Conservation (phyloP, 2,329 filamentous ascomycete genomes). For the Fusarium anthophilum region DNA sequence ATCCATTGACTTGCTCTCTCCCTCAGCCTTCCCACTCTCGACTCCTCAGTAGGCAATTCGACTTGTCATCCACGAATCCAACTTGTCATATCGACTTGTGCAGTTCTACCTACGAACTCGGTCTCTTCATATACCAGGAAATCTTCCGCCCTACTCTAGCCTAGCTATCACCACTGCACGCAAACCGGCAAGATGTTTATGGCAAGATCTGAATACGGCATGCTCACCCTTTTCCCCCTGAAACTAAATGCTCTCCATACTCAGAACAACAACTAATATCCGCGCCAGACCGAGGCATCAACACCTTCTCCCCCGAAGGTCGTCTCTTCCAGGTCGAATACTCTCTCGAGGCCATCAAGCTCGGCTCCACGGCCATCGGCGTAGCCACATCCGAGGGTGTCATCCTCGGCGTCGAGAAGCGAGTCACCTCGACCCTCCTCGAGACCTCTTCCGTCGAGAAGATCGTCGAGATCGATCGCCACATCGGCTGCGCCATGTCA, state of each 20-base stretch:
- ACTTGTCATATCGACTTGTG: neutral
- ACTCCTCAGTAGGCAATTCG: neutral
- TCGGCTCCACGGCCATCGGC: slow-evolving; percentile 97
- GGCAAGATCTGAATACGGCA: slow-evolving; percentile 99
- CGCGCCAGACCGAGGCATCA: slow-evolving; percentile 89
- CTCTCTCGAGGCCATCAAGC: slow-evolving; percentile 99
- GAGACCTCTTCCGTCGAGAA: slow-evolving; percentile 99
- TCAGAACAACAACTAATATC: slow-evolving; percentile 30
- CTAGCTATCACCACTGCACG: slow-evolving; percentile 27
- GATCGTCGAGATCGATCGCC: slow-evolving; percentile 98
- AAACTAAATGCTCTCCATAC: neutral
- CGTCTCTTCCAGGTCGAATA: slow-evolving; percentile 99
- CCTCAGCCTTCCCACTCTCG: slow-evolving; percentile 14
- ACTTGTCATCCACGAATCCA: neutral
- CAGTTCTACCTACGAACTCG: neutral
- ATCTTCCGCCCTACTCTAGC: slow-evolving; percentile 11
- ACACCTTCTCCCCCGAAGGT: slow-evolving; percentile 99
- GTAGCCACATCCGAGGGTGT: slow-evolving; percentile 96
- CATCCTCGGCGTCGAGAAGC: slow-evolving; percentile 97
- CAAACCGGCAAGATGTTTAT: slow-evolving; percentile 87
- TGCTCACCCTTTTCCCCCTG: slow-evolving; percentile 51
- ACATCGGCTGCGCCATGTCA: slow-evolving; percentile 99
- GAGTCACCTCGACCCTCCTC: slow-evolving; percentile 95
- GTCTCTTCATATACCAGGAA: slow-evolving; percentile 3
- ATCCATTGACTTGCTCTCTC: slow-evolving; percentile 22